Evolutionary conservation across 1,139 yeast genomes (phyloP), one percentile per base, ranked within the genome.

Genomic region (Magnusiomyces magnusii): DNA sequence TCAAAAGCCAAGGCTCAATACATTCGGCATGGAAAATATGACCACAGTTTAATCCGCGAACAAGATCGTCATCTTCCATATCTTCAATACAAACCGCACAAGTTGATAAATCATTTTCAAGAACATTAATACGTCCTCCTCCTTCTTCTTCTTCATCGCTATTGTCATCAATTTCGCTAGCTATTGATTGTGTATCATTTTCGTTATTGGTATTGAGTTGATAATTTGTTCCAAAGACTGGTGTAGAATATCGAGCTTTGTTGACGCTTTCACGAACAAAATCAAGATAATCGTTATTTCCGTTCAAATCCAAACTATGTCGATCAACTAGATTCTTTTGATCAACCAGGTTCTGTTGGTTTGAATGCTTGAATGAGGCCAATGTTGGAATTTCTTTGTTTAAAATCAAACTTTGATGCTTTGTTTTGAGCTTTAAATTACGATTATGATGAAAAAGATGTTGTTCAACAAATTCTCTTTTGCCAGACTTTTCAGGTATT

Each of bases 21-120:
- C 96, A 89, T 28, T 79, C 84, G 13, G 85, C 78, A 69, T 89
- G 96, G 78, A 85, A 89, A 1, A 86, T 90, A 71, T 89, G 96
- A 1, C 93, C 93, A 73, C 96, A 89, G 13, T 87, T 75, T 55
- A 88, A 76, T 0, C 90, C 89, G 58, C 95, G 79, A 0, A 88
- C 91, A 1, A 72, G 68, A 56, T 86, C 92, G 13, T 79, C 83
- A 58, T 80, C 80, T 62, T 82, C 86, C 66, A 86, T 79, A 13
- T 74, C 69, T 57, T 87, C 95, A 57, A 87, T 78, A 72, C 96
- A 88, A 64, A 88, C 86, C 23, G 93, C 92, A 76, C 96, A 88
- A 2, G 81, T 73, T n/a, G 25, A 39, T 9, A 52, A 25, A 15
- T 52, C 55, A 24, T 24, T 52, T 9, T 27, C 49, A 44, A 27